Percentiles rank a stretch among this genome's conserved stretches.
Evolutionary conservation across 2,329 filamentous ascomycete genomes (phyloP).

Genomic region (Myriosclerotinia curreyana): DNA sequence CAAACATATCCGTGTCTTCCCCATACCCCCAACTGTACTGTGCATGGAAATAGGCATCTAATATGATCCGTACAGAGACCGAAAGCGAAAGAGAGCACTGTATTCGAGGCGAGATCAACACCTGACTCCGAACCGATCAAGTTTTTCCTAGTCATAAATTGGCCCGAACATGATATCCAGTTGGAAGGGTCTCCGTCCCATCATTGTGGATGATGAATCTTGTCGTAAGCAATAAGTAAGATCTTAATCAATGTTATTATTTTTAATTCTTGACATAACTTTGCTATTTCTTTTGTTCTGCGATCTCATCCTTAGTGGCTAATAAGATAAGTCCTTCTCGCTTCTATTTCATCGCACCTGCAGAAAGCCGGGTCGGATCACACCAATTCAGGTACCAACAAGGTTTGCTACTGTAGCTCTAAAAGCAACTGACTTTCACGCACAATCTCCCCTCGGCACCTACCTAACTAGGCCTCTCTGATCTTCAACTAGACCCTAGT

Average conservation of each 20-base stretch:
- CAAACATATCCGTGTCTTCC: conserved; percentile 8
- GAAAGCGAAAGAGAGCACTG: conserved; percentile 7
- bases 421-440: background rate
- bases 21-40: conserved; percentile 10
- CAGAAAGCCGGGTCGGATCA: conserved; percentile 25
- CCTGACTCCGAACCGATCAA: background rate
- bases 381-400: conserved; percentile 31
- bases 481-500: background rate
- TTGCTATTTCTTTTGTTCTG: conserved; percentile 13
- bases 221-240: background rate
- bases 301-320: conserved; percentile 11
- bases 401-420: conserved; percentile 22
- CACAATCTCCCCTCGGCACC: background rate
- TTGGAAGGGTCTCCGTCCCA: background rate
- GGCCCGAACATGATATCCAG: background rate
- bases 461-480: background rate
- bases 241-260: background rate
- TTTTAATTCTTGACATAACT: conserved; percentile 19
- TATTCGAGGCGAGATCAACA: conserved; percentile 6
- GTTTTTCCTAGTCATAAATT: too few species aligned
- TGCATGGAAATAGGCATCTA: conserved; percentile 6
- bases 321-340: conserved; percentile 3
- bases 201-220: background rate
- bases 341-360: conserved; percentile 20
- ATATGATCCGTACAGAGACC: background rate